Evolutionary conservation across 2,329 filamentous ascomycete species (phyloP), one percentile per base, ranked within the genome.

Genomic region (Aspergillus transmontanensis): DNA sequence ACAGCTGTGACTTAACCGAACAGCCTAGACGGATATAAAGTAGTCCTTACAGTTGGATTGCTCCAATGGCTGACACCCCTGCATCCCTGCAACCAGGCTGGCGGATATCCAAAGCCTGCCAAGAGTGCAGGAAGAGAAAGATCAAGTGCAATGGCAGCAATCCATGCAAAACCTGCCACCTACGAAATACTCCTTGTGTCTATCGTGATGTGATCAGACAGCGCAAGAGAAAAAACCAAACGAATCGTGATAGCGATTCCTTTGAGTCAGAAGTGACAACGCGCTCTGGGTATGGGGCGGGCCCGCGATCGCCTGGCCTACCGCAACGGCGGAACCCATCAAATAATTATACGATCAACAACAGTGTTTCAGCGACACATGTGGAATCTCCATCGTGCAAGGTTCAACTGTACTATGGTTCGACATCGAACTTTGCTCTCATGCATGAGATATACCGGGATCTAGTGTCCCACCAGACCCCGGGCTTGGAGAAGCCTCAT

Each of bases 361-460:
- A 76, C 62, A 82, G 81, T 61, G 81, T 83, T n/a, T 79, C 80
- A 3, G 81, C 81, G 23, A 82, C 79, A 10, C 81, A 83, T 65
- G 77, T 79, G 68, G 75, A 80, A 30, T 81, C 80, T 1, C 77
- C 81, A 1, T 82, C 79, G 23, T 80, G 79, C 61, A 71, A 76
- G 41, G 74, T 82, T 19, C 80, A 83, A 64, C 71, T 83, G 0
- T 83, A 82, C 66, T 83, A 83, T 69, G 81, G 81, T 0, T 78
- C 81, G 0, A 81, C 81, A 0, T 82, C 81, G 0, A 81, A 83
- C 64, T 83, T 83, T 36, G 75, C 80, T 0, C 74, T 83, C 1
- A 77, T 79, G 71, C 76, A 79, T 45, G 71, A 78, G 26, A 72
- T 79, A 12, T 79, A 79, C 55, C 67, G 74, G 1, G 75, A 75